These are phyloP conservation scores for Colletotrichum shisoi DNA, from an alignment of 2,329 filamentous ascomycete species.

Conservation along the genomic window DNA sequence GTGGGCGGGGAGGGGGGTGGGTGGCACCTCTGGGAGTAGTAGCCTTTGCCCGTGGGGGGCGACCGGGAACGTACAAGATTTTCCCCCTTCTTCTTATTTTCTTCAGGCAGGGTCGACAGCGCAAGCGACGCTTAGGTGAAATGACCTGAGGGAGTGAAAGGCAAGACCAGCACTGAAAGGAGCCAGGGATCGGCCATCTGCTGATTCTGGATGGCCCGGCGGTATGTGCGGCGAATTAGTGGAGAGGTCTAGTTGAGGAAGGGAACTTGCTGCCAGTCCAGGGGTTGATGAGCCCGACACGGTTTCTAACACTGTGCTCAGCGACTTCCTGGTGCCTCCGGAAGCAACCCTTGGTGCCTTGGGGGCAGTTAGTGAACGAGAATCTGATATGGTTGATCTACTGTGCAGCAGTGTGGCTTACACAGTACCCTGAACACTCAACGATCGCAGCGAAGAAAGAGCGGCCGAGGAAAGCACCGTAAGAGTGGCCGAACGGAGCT, in stretches of 20 bases:
- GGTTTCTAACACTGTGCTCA: constrained; percentile 2
- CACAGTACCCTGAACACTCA: not conserved
- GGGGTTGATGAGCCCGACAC: not conserved
- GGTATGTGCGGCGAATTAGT: constrained; percentile 68
- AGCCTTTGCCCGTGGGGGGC: constrained; percentile 4
- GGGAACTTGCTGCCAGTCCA: constrained; percentile 16
- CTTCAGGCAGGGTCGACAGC: not conserved
- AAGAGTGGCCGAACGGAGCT: constrained; percentile 25
- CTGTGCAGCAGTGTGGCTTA: not conserved
- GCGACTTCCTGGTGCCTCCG: not conserved
- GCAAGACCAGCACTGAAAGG: constrained; percentile 8
- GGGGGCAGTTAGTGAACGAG: not conserved
- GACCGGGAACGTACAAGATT: constrained; percentile 8
- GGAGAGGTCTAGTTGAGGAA: constrained; percentile 50
- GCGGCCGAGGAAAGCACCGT: constrained; percentile 36
- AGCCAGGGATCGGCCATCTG: constrained; percentile 35
- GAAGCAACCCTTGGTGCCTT: too few species aligned
- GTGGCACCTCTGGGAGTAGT: constrained; percentile 7
- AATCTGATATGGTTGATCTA: not conserved
- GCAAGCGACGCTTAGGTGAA: constrained; percentile 5
- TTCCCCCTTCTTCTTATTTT: not conserved
- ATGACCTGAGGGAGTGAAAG: constrained; percentile 6
- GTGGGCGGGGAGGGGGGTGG: not conserved
- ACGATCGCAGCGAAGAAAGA: constrained; percentile 22
- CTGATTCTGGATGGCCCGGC: constrained; percentile 55